These are phyloP conservation scores for Fonsecaea erecta DNA, from an alignment of 2,329 filamentous ascomycete species.

Conservation along the genomic window DNA sequence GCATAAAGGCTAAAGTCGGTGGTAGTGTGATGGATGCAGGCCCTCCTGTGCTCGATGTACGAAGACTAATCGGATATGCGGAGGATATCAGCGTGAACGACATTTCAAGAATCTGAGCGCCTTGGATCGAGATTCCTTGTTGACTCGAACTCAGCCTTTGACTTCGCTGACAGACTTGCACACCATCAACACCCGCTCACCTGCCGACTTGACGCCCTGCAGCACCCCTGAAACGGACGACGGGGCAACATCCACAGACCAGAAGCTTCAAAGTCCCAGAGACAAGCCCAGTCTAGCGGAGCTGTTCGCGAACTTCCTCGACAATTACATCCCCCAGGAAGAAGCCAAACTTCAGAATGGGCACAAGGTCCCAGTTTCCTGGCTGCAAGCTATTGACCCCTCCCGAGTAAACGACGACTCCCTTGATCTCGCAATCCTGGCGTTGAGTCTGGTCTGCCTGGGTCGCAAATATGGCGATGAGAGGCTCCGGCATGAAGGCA, in stretches of 20 bases:
- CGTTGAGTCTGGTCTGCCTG: constrained; percentile 18
- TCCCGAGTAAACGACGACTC: constrained; percentile 7
- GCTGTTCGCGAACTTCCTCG: constrained; percentile 8
- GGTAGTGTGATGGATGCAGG: constrained; percentile 24
- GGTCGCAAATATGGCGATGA: constrained; percentile 20
- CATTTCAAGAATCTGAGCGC: constrained; percentile 24
- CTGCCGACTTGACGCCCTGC: not conserved
- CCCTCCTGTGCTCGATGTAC: constrained; percentile 20
- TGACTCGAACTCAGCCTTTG: constrained; percentile 18
- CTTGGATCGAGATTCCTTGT: constrained; percentile 18
- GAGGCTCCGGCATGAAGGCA: constrained; percentile 16
- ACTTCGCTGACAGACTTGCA: constrained; percentile 18
- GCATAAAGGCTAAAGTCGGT: not conserved
- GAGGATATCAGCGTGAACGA: constrained; percentile 20
- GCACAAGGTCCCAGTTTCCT: constrained; percentile 9
- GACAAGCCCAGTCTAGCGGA: not conserved
- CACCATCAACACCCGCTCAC: not conserved
- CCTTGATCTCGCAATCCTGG: constrained; percentile 19
- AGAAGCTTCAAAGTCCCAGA: not conserved
- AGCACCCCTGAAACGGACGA: not conserved
- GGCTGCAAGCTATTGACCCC: constrained; percentile 21
- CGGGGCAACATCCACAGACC: not conserved
- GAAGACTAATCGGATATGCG: constrained; percentile 15
- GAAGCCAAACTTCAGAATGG: not conserved
- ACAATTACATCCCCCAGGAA: constrained; percentile 11